Evolutionary conservation across 208 protist species (phyloP).

Genomic region (Leishmania arabica): DNA sequence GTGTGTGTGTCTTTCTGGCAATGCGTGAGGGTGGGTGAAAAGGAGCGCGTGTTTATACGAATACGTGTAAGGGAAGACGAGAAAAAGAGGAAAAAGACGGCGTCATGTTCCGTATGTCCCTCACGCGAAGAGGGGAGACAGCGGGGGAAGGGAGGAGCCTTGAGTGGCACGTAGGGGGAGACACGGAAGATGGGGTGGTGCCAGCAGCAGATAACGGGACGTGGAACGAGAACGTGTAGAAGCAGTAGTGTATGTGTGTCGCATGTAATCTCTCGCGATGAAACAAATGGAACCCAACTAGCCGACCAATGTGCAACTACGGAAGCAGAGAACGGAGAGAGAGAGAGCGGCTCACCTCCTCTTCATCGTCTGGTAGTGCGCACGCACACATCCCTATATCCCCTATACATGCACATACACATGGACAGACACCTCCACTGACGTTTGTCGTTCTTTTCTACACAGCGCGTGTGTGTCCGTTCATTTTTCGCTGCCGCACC

Average conservation of each 20-base stretch:
- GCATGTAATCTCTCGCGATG: neutral
- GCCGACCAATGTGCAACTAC: neutral
- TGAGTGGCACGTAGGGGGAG: neutral
- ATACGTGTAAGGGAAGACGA: neutral
- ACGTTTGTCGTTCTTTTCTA: neutral
- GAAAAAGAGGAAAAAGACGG: neutral
- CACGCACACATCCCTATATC: neutral
- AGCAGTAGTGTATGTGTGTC: neutral
- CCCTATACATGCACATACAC: neutral
- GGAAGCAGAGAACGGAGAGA: neutral
- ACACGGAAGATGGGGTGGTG: neutral
- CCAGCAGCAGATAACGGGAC: neutral
- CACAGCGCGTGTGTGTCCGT: neutral
- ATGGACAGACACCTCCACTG: neutral
- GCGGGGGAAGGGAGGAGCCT: neutral
- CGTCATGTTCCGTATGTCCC: neutral
- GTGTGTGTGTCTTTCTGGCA: neutral
- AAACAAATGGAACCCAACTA: neutral
- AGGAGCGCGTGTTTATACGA: neutral
- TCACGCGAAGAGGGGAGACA: neutral
- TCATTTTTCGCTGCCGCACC: neutral
- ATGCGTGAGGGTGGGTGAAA: no score
- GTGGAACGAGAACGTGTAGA: neutral
- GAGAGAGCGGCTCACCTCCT: neutral
- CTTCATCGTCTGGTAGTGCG: neutral